phyloP scores from a whole-genome alignment of 1,284 basidiomycete species.

The Trichosporon ovoides region DNA sequence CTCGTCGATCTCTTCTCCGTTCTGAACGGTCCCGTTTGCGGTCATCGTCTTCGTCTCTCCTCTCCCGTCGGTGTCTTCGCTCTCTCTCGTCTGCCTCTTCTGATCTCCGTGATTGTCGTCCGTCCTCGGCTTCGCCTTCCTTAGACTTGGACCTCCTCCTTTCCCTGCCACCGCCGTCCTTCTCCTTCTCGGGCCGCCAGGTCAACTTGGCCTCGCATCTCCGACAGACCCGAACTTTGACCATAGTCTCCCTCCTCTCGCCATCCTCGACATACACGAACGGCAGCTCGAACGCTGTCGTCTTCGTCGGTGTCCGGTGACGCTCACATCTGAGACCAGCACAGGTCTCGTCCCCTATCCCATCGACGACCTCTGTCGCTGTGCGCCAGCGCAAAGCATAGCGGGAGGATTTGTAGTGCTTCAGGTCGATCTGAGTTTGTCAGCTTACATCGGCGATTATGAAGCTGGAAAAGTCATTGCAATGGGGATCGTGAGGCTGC shows the following conservation, averaged over 20 bases:
- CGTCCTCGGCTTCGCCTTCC: no score
- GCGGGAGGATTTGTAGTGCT: constrained; percentile 87
- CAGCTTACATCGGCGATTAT: no score
- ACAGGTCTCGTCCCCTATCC: constrained; percentile 77
- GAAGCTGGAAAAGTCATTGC: no score
- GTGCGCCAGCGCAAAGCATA: constrained; percentile 87
- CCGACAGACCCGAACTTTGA: constrained; percentile 78
- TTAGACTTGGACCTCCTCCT: no score
- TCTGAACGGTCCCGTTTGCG: no score
- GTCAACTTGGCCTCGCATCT: constrained; percentile 74
- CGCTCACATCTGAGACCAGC: constrained; percentile 74
- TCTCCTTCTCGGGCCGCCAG: constrained; percentile 50
- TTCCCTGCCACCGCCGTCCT: no score
- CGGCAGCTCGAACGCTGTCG: constrained; percentile 65
- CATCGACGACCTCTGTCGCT: constrained; percentile 76
- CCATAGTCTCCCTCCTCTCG: constrained; percentile 67
- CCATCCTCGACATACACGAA: constrained; percentile 80
- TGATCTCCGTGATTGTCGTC: no score
- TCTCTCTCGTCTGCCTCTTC: no score
- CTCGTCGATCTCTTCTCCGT: no score
- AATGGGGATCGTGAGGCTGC: no score
- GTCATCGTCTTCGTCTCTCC: no score
- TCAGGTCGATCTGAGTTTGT: constrained; percentile 68
- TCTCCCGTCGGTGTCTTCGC: no score
- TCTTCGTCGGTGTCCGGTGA: constrained; percentile 51